These are phyloP conservation scores for Pseudonectria foliicola DNA, from an alignment of 2,329 filamentous ascomycete species.

Conservation along the genomic window DNA sequence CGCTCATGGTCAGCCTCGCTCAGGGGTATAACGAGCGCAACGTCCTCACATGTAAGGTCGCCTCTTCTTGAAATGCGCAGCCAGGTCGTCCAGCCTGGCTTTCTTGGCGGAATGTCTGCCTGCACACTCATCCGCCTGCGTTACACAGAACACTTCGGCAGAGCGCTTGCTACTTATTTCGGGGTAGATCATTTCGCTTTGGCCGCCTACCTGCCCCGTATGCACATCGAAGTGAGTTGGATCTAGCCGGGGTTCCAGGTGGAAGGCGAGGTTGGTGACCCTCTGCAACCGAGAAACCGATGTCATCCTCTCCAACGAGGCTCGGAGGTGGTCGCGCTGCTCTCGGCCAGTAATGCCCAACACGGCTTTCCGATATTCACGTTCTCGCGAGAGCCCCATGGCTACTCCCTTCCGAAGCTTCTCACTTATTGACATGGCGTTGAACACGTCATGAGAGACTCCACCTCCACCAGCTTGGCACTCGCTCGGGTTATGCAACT, in stretches of 20 bases:
- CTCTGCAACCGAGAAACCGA: constrained; percentile 7
- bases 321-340: not conserved
- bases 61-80: not conserved
- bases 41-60: not conserved
- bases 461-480: not conserved
- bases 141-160: not conserved
- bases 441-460: constrained; percentile 4
- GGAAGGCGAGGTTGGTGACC: constrained; percentile 1
- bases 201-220: constrained; percentile 1
- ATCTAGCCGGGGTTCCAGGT: constrained; percentile 2
- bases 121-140: not conserved
- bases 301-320: not conserved
- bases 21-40: not conserved
- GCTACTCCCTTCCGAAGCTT: constrained; percentile 15
- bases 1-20: not conserved
- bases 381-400: constrained; percentile 9
- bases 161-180: not conserved
- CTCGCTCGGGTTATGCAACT: not conserved
- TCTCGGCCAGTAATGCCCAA: not conserved
- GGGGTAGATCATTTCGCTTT: not conserved
- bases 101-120: not conserved
- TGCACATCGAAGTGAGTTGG: not conserved
- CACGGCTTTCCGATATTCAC: constrained; percentile 1
- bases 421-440: constrained; percentile 8
- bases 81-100: not conserved